Conservation (phyloP, 495 filamentous ascomycete species). For the Trichoderma gamsii region DNA sequence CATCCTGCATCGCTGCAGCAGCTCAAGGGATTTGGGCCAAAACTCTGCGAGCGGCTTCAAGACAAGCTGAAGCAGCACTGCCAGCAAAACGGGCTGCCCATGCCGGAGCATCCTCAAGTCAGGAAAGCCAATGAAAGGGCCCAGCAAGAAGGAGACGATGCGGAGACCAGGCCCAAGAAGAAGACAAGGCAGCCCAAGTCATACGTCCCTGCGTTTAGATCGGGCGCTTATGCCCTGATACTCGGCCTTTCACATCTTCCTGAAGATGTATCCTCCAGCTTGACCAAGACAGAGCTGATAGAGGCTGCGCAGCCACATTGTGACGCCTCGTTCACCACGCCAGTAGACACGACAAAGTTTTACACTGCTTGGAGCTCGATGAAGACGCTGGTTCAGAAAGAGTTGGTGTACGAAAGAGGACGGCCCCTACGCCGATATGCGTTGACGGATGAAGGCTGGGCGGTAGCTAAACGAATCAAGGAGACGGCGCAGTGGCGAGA, state of each 20-base stretch:
- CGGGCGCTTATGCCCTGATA: constrained; percentile 70
- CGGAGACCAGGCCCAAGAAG: constrained; percentile 50
- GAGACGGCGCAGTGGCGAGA: constrained; percentile 9
- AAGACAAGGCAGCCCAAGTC: constrained; percentile 57
- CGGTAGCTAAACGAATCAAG: constrained; percentile 63
- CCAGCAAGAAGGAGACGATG: constrained; percentile 27
- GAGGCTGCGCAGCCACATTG: constrained; percentile 66
- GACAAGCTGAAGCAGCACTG: constrained; percentile 64
- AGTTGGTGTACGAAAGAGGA: constrained; percentile 66
- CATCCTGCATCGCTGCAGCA: constrained; percentile 71
- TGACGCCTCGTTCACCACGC: constrained; percentile 67
- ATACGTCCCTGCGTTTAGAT: constrained; percentile 67
- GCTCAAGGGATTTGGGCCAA: constrained; percentile 66
- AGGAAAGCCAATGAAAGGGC: constrained; percentile 22
- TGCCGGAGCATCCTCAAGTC: constrained; percentile 52
- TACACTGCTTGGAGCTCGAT: constrained; percentile 86
- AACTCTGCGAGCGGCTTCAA: constrained; percentile 63
- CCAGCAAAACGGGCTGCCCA: constrained; percentile 60
- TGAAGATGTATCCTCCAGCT: constrained; percentile 46
- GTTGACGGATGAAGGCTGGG: constrained; percentile 74
- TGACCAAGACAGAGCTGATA: constrained; percentile 66
- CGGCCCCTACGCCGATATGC: constrained; percentile 62
- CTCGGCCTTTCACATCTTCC: constrained; percentile 57
- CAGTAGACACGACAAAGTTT: constrained; percentile 59
- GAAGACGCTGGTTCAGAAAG: constrained; percentile 69